Percentiles rank a stretch among this genome's conserved stretches.
phyloP scores from a whole-genome alignment of 352 stramenopile genomes.

The Phytophthora foliorum region DNA sequence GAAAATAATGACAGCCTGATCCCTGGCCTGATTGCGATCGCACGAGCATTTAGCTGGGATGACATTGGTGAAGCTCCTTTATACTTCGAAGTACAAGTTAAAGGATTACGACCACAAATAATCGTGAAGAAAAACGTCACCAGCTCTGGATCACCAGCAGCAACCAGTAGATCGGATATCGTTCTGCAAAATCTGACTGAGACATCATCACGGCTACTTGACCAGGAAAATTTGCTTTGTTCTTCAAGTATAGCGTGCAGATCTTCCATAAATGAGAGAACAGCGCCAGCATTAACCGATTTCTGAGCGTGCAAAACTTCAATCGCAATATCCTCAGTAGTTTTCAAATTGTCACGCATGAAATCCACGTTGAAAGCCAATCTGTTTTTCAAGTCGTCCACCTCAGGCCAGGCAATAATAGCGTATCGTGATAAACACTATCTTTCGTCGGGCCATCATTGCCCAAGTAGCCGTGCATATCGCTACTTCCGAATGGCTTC shows the following conservation, averaged over 20 bases:
- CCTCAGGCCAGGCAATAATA: conserved; percentile 17
- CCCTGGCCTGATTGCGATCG: conserved; percentile 1
- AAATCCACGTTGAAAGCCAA: no score
- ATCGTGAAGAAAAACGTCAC: conserved; percentile 21
- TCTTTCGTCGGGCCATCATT: conserved; percentile 36
- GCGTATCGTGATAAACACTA: conserved; percentile 28
- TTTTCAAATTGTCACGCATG: no score
- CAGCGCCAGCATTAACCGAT: neutral
- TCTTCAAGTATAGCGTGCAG: neutral
- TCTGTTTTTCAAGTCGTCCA: neutral
- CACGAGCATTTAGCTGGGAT: conserved; percentile 18
- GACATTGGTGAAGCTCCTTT: conserved; percentile 9
- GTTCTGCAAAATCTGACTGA: neutral
- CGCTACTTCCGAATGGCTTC: conserved; percentile 20
- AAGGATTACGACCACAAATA: no score
- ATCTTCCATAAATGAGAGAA: conserved; percentile 17
- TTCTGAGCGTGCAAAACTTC: conserved; percentile 5
- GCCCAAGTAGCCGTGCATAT: conserved; percentile 28
- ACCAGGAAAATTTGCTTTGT: neutral
- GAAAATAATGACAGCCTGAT: conserved; percentile 10
- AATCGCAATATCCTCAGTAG: conserved; percentile 4
- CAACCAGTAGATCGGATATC: conserved; percentile 7
- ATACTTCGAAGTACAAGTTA: no score
- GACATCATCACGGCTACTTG: neutral
- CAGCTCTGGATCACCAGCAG: conserved; percentile 11